phyloP scores from a whole-genome alignment of 2,329 filamentous ascomycete species.

The Cytospora leucostoma region DNA sequence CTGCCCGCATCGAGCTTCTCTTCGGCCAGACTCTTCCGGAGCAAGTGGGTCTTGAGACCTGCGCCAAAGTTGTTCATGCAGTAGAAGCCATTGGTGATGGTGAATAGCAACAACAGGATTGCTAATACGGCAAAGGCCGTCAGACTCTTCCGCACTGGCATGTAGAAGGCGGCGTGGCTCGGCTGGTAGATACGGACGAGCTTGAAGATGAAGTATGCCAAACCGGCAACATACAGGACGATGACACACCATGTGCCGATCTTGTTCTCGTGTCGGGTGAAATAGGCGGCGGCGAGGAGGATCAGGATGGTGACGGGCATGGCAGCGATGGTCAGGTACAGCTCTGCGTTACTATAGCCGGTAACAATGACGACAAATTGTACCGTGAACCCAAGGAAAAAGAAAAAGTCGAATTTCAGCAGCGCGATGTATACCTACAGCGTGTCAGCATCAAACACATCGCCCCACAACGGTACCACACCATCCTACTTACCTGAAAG shows the following conservation, averaged over 20 bases:
- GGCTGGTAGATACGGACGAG: slow-evolving; percentile 90
- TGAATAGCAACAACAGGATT: slow-evolving; percentile 82
- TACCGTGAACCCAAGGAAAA: slow-evolving; percentile 97
- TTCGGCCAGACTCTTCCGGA: slow-evolving; percentile 50
- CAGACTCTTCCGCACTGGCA: slow-evolving; percentile 78
- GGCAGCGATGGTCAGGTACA: slow-evolving; percentile 82
- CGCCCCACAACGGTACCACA: neutral
- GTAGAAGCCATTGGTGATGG: slow-evolving; percentile 81
- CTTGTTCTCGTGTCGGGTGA: slow-evolving; percentile 80
- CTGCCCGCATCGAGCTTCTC: slow-evolving; percentile 60
- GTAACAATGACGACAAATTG: slow-evolving; percentile 95
- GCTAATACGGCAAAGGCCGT: slow-evolving; percentile 95
- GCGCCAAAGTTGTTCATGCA: slow-evolving; percentile 90
- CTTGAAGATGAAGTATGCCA: slow-evolving; percentile 98
- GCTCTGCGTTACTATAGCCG: slow-evolving; percentile 69
- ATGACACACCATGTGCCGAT: slow-evolving; percentile 77
- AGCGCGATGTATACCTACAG: slow-evolving; percentile 91
- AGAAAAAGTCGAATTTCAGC: slow-evolving; percentile 99
- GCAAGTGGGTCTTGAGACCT: slow-evolving; percentile 85
- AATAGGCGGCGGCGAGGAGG: slow-evolving; percentile 80
- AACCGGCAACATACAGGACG: slow-evolving; percentile 80
- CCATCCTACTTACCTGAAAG: slow-evolving; percentile 71
- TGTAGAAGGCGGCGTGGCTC: slow-evolving; percentile 61
- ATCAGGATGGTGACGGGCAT: slow-evolving; percentile 91
- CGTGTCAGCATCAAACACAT: slow-evolving; percentile 29